These are phyloP conservation scores for Botrytis elliptica DNA, from an alignment of 2,329 filamentous ascomycete genomes.

Conservation along the genomic window DNA sequence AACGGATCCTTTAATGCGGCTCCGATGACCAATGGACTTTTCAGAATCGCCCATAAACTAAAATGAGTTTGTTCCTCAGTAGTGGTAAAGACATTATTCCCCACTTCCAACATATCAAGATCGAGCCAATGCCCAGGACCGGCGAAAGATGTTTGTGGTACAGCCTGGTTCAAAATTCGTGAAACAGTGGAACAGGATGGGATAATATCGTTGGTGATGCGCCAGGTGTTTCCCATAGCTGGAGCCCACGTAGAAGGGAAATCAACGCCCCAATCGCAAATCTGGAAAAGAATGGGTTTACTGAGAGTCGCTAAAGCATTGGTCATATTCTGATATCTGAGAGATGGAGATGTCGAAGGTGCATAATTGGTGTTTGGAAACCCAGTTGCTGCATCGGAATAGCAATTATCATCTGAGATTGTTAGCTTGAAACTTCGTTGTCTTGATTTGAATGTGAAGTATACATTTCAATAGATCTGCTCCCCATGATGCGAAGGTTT, in stretches of 20 bases:
- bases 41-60: slow-evolving; percentile 44
- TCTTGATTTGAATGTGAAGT: neutral
- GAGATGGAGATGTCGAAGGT: slow-evolving; percentile 39
- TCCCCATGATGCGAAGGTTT: slow-evolving; percentile 37
- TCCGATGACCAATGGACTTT: slow-evolving; percentile 37
- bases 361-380: slow-evolving; percentile 41
- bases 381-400: slow-evolving; percentile 38
- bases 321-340: slow-evolving; percentile 42
- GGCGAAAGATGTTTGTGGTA: slow-evolving; percentile 42
- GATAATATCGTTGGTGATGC: slow-evolving; percentile 46
- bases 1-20: slow-evolving; percentile 30
- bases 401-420: slow-evolving; percentile 41
- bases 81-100: slow-evolving; percentile 41
- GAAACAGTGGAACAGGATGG: slow-evolving; percentile 42
- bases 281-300: slow-evolving; percentile 41
- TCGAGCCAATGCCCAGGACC: slow-evolving; percentile 44
- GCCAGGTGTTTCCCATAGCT: slow-evolving; percentile 42
- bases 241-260: slow-evolving; percentile 44
- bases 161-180: slow-evolving; percentile 45
- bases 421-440: slow-evolving; percentile 23
- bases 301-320: slow-evolving; percentile 34
- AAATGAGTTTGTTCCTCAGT: slow-evolving; percentile 46
- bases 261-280: slow-evolving; percentile 46
- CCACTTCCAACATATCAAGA: slow-evolving; percentile 46
- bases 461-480: slow-evolving; percentile 47